Percentiles rank a stretch among this genome's conserved stretches.
Evolutionary conservation across 352 stramenopile genomes (phyloP).

Genomic region (Aphanomyces astaci): DNA sequence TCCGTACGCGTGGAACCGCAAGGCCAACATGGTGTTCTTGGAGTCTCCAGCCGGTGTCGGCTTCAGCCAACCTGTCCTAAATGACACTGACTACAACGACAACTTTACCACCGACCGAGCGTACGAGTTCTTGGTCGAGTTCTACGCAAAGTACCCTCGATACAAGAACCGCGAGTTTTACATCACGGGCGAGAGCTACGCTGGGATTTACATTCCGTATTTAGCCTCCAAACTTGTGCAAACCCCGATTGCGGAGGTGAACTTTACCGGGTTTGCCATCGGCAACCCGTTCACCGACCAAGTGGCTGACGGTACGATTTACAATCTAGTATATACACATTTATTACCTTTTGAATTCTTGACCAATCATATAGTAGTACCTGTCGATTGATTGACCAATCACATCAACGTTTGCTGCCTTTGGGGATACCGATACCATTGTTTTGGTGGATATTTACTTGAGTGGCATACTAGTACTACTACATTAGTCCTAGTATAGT

Average conservation of each 20-base stretch:
- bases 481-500: too few relatives aligned
- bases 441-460: too few relatives aligned
- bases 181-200: conserved; percentile 84
- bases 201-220: conserved; percentile 80
- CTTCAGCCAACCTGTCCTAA: conserved; percentile 55
- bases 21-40: conserved; percentile 82
- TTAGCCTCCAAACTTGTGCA: conserved; percentile 56
- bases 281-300: conserved; percentile 63
- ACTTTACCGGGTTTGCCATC: conserved; percentile 51
- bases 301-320: conserved; percentile 27
- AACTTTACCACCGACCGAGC: conserved; percentile 40
- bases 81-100: conserved; percentile 49
- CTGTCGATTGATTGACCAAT: too few relatives aligned
- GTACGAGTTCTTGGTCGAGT: conserved; percentile 58
- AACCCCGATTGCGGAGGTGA: conserved; percentile 38
- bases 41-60: conserved; percentile 69
- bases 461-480: too few relatives aligned
- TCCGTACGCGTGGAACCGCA: conserved; percentile 80
- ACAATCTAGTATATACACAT: neutral
- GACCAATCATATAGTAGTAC: too few relatives aligned
- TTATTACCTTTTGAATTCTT: neutral
- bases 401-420: too few relatives aligned
- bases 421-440: too few relatives aligned
- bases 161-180: conserved; percentile 61
- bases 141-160: conserved; percentile 54